Evolutionary conservation across 495 filamentous ascomycete species (phyloP).

Genomic region (Trichoderma reesei): DNA sequence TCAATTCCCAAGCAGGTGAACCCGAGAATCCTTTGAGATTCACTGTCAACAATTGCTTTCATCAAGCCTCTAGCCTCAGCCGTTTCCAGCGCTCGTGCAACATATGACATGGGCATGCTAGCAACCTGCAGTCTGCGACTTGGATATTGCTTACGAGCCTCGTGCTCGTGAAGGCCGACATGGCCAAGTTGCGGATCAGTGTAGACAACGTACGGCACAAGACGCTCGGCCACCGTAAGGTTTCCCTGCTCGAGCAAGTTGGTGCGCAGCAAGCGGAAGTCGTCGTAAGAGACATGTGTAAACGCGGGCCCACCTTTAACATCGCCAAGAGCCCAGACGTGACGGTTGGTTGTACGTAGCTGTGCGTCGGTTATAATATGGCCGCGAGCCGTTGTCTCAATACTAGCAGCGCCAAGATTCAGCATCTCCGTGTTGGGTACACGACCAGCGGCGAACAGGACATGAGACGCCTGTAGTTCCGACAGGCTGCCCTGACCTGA

Average conservation of each 20-base stretch:
- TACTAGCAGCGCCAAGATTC: slow-evolving; percentile 23
- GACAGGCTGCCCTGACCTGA: slow-evolving; percentile 12
- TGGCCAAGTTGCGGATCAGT: slow-evolving; percentile 46
- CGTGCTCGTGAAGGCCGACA: slow-evolving; percentile 30
- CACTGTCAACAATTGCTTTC: slow-evolving; percentile 40
- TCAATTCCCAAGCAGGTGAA: slow-evolving; percentile 41
- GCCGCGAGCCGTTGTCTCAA: slow-evolving; percentile 25
- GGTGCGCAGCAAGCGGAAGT: slow-evolving; percentile 40
- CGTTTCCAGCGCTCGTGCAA: slow-evolving; percentile 43
- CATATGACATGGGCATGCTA: slow-evolving; percentile 41
- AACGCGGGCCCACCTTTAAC: slow-evolving; percentile 43
- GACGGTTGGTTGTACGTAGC: slow-evolving; percentile 29
- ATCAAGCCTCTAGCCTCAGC: slow-evolving; percentile 41
- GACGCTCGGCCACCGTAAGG: slow-evolving; percentile 17
- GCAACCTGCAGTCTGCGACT: slow-evolving; percentile 27
- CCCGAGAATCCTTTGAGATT: slow-evolving; percentile 35
- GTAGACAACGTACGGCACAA: slow-evolving; percentile 40
- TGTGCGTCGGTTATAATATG: slow-evolving; percentile 32
- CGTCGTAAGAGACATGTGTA: slow-evolving; percentile 47
- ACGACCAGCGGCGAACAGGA: slow-evolving; percentile 39
- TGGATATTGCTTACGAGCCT: slow-evolving; percentile 24
- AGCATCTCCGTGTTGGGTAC: slow-evolving; percentile 36
- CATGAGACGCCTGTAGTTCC: slow-evolving; percentile 21
- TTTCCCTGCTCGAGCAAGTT: slow-evolving; percentile 22
- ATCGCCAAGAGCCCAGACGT: slow-evolving; percentile 41